A percentile compares a stretch with the other conserved stretches of the same genome.
phyloP scores from a whole-genome alignment of 2,329 filamentous ascomycete species.

The Hymenoscyphus salicellus region DNA sequence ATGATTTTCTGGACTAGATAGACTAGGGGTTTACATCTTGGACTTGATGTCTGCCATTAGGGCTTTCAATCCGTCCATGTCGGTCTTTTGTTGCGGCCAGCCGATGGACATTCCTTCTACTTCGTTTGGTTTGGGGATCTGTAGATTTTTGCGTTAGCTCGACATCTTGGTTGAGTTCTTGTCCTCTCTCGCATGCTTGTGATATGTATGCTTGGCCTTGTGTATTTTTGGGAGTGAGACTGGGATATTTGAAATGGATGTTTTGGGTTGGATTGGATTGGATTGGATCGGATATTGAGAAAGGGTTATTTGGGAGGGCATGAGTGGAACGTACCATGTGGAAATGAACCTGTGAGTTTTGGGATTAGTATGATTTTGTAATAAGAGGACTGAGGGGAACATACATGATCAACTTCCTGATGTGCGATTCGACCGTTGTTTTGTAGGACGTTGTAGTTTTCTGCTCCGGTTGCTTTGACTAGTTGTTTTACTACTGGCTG shows the following conservation, averaged over 20 bases:
- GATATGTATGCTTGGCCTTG: not conserved
- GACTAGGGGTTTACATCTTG: slow-evolving; percentile 85
- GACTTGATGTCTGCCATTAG: slow-evolving; percentile 80
- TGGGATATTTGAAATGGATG: not conserved
- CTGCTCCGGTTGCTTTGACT: slow-evolving; percentile 69
- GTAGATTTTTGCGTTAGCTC: not conserved
- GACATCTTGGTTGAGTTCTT: no score
- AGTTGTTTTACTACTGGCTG: slow-evolving; percentile 84
- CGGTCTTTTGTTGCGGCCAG: slow-evolving; percentile 73
- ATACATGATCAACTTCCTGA: slow-evolving; percentile 87
- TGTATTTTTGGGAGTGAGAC: not conserved
- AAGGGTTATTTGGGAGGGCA: not conserved
- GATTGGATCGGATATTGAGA: no score
- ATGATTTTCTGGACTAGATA: not conserved
- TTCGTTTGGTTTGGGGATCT: slow-evolving; percentile 93
- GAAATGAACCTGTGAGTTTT: slow-evolving; percentile 72
- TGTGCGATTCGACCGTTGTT: slow-evolving; percentile 93
- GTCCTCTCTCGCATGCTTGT: no score
- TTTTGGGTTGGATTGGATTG: not conserved
- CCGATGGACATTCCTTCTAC: slow-evolving; percentile 72
- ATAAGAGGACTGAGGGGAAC: no score
- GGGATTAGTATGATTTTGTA: not conserved
- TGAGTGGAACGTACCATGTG: slow-evolving; percentile 65
- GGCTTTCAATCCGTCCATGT: slow-evolving; percentile 81
- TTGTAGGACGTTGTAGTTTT: slow-evolving; percentile 90